A percentile compares a stretch with the other conserved stretches of the same genome.
Conservation (phyloP, 2,329 filamentous ascomycete species). For the Trichoderma sp. region DNA sequence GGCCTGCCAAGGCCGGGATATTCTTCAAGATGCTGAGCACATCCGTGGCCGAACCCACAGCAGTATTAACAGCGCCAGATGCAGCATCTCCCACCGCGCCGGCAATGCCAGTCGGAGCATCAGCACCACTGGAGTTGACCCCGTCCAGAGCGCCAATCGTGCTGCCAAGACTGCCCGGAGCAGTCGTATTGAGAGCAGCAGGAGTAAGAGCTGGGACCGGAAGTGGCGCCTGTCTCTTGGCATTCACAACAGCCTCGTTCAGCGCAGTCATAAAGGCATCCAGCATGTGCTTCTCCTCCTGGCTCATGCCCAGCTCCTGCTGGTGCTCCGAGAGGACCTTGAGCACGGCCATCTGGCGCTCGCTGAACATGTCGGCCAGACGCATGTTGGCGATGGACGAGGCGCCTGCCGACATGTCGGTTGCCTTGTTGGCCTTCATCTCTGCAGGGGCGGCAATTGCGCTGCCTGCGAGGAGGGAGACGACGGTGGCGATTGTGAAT, state of each 20-base stretch:
- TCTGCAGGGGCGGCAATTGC: conserved; percentile 11
- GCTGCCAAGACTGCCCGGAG: neutral
- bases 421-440: neutral
- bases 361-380: neutral
- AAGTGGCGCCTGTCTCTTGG: neutral
- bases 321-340: conserved; percentile 14
- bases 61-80: neutral
- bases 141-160: neutral
- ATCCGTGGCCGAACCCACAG: neutral
- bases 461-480: conserved; percentile 14
- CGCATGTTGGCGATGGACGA: neutral
- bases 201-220: neutral
- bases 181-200: neutral
- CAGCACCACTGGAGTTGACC: neutral
- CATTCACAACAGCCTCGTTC: neutral
- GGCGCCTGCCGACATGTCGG: neutral
- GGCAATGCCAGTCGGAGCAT: neutral
- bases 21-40: neutral
- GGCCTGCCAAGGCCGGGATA: neutral
- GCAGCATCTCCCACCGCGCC: neutral
- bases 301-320: neutral
- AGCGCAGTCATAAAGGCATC: conserved; percentile 10
- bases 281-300: conserved; percentile 4
- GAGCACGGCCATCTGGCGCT: conserved; percentile 17
- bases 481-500: neutral